A percentile compares a stretch with the other conserved stretches of the same genome.
phyloP scores from a whole-genome alignment of 257 asterid genomes.

The Solanum lycopersicoides region DNA sequence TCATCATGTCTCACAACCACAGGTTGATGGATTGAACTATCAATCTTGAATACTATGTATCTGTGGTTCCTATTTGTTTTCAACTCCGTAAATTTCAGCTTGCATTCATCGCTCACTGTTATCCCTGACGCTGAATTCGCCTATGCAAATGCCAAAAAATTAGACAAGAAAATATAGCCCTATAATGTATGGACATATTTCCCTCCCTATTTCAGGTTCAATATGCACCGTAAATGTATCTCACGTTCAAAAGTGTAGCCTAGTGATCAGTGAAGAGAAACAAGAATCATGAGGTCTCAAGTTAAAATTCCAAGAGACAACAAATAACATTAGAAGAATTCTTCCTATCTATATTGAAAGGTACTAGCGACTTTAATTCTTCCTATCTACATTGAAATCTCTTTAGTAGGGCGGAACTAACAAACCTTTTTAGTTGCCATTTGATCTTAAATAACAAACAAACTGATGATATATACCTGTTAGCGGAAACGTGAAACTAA shows the following conservation, averaged over 20 bases:
- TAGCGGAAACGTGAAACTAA: no score
- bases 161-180: neutral
- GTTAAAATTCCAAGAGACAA: neutral
- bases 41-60: neutral
- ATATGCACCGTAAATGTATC: neutral
- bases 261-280: neutral
- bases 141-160: neutral
- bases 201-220: neutral
- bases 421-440: no score
- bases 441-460: no score
- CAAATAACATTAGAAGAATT: no score
- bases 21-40: neutral
- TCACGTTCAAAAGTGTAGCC: neutral
- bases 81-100: neutral
- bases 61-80: neutral
- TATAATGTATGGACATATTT: neutral
- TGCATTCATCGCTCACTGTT: neutral
- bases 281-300: neutral
- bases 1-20: neutral
- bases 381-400: neutral
- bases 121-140: neutral
- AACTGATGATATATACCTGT: no score
- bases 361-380: no score
- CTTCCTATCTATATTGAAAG: no score
- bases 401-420: neutral